Percentiles rank a stretch among this genome's conserved stretches.
phyloP scores from a whole-genome alignment of 805 yeast species.

The Kuraishia borneana region DNA sequence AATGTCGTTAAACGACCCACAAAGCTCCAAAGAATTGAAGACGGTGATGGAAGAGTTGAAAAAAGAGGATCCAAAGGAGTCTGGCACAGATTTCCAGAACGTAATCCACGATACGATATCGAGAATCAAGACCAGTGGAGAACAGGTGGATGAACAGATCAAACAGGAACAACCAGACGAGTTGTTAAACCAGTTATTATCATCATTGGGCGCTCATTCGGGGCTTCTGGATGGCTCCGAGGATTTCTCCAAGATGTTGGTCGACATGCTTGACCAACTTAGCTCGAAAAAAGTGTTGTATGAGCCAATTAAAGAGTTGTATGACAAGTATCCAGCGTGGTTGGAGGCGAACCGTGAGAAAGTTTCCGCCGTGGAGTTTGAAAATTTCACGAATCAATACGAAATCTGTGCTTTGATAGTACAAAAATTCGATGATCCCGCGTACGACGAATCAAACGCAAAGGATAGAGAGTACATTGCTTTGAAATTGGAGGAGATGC shows the following conservation, averaged over 20 bases:
- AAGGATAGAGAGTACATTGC: constrained; percentile 40
- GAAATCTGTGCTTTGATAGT: constrained; percentile 51
- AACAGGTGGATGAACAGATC: constrained; percentile 49
- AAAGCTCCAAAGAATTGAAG: constrained; percentile 37
- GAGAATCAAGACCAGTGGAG: constrained; percentile 69
- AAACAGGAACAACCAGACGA: constrained; percentile 32
- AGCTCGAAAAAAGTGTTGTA: constrained; percentile 78
- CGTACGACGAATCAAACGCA: constrained; percentile 42
- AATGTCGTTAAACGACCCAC: constrained; percentile 16
- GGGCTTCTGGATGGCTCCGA: constrained; percentile 16
- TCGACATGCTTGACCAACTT: constrained; percentile 70
- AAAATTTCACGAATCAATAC: constrained; percentile 50
- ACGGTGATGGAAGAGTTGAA: constrained; percentile 38
- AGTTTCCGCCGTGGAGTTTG: constrained; percentile 33
- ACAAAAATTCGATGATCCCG: constrained; percentile 51
- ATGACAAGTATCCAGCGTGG: constrained; percentile 63
- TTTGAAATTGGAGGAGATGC: constrained; percentile 51
- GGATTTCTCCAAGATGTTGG: constrained; percentile 42
- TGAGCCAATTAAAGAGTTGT: constrained; percentile 79
- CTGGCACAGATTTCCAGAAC: constrained; percentile 42
- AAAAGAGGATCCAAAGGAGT: constrained; percentile 8
- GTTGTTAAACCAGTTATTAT: constrained; percentile 49
- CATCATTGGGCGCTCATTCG: constrained; percentile 42
- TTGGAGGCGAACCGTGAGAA: constrained; percentile 36
- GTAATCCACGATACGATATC: constrained; percentile 75